Conservation (phyloP, 805 yeast species). For the Saccharomyces paradoxus region DNA sequence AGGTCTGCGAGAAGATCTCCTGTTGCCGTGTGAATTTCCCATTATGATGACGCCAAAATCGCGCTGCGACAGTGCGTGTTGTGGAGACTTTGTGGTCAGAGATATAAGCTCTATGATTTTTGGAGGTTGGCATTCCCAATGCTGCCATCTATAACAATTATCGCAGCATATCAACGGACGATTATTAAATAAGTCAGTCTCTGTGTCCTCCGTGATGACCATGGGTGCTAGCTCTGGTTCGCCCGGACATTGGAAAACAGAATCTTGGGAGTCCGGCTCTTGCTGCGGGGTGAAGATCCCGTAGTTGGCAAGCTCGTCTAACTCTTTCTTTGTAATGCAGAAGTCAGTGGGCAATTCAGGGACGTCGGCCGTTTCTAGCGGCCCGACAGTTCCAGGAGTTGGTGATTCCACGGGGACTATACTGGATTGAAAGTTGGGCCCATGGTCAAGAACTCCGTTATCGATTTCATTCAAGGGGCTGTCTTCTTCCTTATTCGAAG, state of each 20-base stretch:
- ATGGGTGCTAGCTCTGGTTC: conserved; percentile 2
- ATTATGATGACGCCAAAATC: conserved; percentile 18
- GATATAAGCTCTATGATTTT: conserved; percentile 12
- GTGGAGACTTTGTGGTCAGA: conserved; percentile 3
- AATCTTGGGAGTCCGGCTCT: conserved; percentile 19
- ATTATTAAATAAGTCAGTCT: conserved; percentile 8
- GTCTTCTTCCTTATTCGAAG: background rate
- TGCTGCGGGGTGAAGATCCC: conserved; percentile 13
- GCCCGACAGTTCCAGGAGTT: background rate
- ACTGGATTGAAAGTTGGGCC: conserved; percentile 7
- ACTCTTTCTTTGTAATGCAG: conserved; percentile 21
- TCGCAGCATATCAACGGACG: conserved; percentile 28
- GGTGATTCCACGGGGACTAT: background rate
- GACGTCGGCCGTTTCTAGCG: background rate
- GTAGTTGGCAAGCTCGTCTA: conserved; percentile 14
- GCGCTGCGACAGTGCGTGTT: conserved; percentile 5
- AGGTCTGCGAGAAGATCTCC: conserved; percentile 18
- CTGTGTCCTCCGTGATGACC: conserved; percentile 8
- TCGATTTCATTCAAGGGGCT: conserved; percentile 6
- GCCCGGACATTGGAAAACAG: conserved; percentile 28
- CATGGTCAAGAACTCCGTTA: conserved; percentile 8
- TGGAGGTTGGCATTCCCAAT: conserved; percentile 25
- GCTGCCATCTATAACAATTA: conserved; percentile 28
- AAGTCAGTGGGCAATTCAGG: conserved; percentile 20
- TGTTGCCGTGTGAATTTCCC: conserved; percentile 11